phyloP scores from a whole-genome alignment of 2,329 filamentous ascomycete genomes.

The Venturiaceae sp. region DNA sequence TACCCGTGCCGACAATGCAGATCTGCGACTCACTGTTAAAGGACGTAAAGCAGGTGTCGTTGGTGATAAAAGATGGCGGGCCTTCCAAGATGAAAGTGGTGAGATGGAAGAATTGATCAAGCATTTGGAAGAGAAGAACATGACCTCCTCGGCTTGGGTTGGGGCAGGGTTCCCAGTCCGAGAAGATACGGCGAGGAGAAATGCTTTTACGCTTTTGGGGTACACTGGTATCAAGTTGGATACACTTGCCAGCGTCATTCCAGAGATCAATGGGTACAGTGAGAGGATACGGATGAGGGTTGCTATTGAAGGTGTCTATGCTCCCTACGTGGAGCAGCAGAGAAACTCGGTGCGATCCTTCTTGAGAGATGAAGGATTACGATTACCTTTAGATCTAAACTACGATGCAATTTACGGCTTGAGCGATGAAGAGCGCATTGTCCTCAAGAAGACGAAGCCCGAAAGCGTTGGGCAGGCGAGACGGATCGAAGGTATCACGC shows the following conservation, averaged over 20 bases:
- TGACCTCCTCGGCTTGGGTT: constrained; percentile 58
- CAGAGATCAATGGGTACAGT: constrained; percentile 43
- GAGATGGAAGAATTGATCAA: constrained; percentile 59
- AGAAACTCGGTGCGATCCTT: constrained; percentile 55
- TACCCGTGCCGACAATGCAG: constrained; percentile 87
- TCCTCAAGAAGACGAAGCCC: constrained; percentile 61
- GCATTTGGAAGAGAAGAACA: constrained; percentile 47
- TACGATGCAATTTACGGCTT: constrained; percentile 66
- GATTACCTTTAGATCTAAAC: constrained; percentile 64
- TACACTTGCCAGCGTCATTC: constrained; percentile 49
- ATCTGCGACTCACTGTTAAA: constrained; percentile 70
- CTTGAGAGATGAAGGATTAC: constrained; percentile 64
- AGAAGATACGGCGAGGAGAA: constrained; percentile 55
- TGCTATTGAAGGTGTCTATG: constrained; percentile 74
- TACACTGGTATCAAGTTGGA: constrained; percentile 50
- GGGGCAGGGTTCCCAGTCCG: constrained; percentile 60
- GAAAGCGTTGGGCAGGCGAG: constrained; percentile 84
- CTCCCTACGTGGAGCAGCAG: constrained; percentile 74
- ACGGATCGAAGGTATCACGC: constrained; percentile 68
- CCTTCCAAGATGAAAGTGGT: constrained; percentile 53
- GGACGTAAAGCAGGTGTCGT: constrained; percentile 72
- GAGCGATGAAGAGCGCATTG: constrained; percentile 66
- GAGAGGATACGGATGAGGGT: constrained; percentile 58
- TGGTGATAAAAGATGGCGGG: constrained; percentile 65
- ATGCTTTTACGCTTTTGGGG: constrained; percentile 71